These are phyloP conservation scores for Tephrocybe rancida DNA, from an alignment of 768 basidiomycete species.

Conservation along the genomic window DNA sequence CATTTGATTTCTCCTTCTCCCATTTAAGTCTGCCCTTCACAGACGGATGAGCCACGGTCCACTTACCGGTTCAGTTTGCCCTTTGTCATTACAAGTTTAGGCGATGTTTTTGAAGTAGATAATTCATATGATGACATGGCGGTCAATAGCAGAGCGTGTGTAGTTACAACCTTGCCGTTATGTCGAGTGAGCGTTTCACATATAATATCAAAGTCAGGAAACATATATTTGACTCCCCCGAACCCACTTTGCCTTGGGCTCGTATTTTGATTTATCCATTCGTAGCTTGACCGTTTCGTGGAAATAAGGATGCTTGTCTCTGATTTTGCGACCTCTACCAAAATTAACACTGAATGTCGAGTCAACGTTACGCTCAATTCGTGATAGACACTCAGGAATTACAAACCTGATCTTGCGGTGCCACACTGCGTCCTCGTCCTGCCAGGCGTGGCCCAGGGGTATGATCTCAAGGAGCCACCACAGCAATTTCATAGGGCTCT, in stretches of 20 bases:
- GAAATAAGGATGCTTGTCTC: slow-evolving; percentile 50
- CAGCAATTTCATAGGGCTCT: slow-evolving; percentile 25
- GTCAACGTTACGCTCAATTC: neutral
- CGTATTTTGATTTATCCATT: slow-evolving; percentile 56
- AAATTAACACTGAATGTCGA: slow-evolving; percentile 41
- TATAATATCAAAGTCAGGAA: too few relatives aligned
- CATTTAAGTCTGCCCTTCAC: too few relatives aligned
- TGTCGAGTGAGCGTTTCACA: too few relatives aligned
- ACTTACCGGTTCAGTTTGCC: too few relatives aligned
- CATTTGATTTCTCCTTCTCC: too few relatives aligned
- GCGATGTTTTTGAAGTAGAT: too few relatives aligned
- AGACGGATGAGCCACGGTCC: too few relatives aligned
- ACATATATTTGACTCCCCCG: slow-evolving; percentile 51
- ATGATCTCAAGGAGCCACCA: slow-evolving; percentile 82
- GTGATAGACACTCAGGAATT: neutral
- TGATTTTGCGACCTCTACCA: slow-evolving; percentile 58
- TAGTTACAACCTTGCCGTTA: too few relatives aligned
- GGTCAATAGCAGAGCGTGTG: too few relatives aligned
- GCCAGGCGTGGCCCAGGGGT: slow-evolving; percentile 56
- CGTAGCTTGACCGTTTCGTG: slow-evolving; percentile 66
- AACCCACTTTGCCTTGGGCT: slow-evolving; percentile 56
- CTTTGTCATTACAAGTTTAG: too few relatives aligned
- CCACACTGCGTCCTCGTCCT: slow-evolving; percentile 59
- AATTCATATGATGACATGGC: too few relatives aligned
- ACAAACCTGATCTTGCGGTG: slow-evolving; percentile 56